Conservation (phyloP, 2,329 filamentous ascomycete genomes). For the Lachnellula willkommii region DNA sequence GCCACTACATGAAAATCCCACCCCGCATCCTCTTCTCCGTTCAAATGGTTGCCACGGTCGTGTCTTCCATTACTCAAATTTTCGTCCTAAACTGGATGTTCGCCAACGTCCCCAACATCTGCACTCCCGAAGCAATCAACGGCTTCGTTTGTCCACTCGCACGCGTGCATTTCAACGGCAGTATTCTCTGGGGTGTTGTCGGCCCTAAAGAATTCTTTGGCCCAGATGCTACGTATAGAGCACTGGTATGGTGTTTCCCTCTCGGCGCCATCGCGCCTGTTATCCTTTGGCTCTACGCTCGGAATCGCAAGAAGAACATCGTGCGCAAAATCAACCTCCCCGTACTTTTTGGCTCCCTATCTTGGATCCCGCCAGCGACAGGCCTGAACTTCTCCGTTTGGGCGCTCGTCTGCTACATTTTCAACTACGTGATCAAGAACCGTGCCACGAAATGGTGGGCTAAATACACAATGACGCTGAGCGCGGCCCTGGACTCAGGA, state of each 20-base stretch:
- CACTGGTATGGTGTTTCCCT: constrained; percentile 76
- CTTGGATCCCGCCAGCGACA: constrained; percentile 82
- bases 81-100: constrained; percentile 90
- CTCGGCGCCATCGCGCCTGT: constrained; percentile 71
- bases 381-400: constrained; percentile 86
- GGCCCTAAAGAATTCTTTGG: constrained; percentile 81
- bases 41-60: constrained; percentile 68
- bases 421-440: constrained; percentile 71
- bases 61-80: constrained; percentile 77
- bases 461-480: constrained; percentile 87
- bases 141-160: constrained; percentile 86
- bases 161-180: constrained; percentile 84
- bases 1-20: constrained; percentile 84
- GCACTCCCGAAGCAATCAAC: constrained; percentile 73
- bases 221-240: constrained; percentile 64
- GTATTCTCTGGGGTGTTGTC: constrained; percentile 84
- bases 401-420: constrained; percentile 78
- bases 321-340: constrained; percentile 75
- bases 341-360: constrained; percentile 74
- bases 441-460: constrained; percentile 74
- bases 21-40: constrained; percentile 74
- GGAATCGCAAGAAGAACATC: constrained; percentile 54
- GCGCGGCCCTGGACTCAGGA: constrained; percentile 75
- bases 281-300: constrained; percentile 65
- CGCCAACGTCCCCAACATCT: constrained; percentile 67